Base-by-base conservation (phyloP, 2,329 filamentous ascomycete genomes). In the Amphichorda felina region DNA sequence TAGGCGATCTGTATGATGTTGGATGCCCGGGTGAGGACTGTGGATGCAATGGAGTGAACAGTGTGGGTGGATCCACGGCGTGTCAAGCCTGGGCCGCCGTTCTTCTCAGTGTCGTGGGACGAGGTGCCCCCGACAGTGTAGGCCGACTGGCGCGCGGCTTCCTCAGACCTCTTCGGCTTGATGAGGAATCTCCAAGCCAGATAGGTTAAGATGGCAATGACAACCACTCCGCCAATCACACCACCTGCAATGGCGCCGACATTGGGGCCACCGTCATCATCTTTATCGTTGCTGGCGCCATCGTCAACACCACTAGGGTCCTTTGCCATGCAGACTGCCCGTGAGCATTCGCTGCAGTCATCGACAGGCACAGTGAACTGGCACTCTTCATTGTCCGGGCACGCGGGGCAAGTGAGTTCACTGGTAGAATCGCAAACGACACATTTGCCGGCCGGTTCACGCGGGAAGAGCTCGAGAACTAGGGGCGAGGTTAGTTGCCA, bases 1-100 rank as follows among this genome's bases (percentile, higher is more conserved):
- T 96, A 98, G 38, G 91, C 91, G 59, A 98, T 98, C 61, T 96
- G 91, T 50, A 98, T 98, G 54, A 98, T 89, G 64, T 98, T 98
- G 50, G 91, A 96, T 33, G 91, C 91, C 42, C 91, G 79, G 14
- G 91, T 96, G 41, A 95, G 73, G 40, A 96, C 87, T 18, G 89
- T 96, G 8, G 88, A 95, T 13, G 91, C 91, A 53, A 98, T 86
- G 10, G 89, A 96, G 50, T 82, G 74, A 37, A 89, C 80, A n/a
- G 84, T 84, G 54, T 91, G 78, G 30, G 84, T 83, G 9, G 88
- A 91, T 37, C 82, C 74, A 46, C 87, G 71, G 66, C 66, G 38
- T 56, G 66, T 51, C 68, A 51, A 45, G 34, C 55, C 45, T 3
- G 51, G 47, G 17, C 44, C 45, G 22, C 45, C 70, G 43, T 68